Percentiles rank a stretch among this genome's conserved stretches.
These are phyloP conservation scores for Xylaria sp. DNA, from an alignment of 2,329 filamentous ascomycete species.

Conservation along the genomic window DNA sequence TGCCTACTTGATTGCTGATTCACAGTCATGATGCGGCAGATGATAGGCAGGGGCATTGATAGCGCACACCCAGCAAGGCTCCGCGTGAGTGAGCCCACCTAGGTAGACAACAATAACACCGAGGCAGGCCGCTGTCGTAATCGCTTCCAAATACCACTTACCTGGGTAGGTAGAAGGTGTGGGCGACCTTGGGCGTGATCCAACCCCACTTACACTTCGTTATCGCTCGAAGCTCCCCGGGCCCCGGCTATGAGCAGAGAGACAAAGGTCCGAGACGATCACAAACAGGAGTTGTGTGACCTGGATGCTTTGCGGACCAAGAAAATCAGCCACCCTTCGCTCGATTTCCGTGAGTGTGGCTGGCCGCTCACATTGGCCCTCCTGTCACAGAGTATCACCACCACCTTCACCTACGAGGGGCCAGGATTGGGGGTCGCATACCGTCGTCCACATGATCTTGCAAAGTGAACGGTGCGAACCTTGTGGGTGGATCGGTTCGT, in stretches of 20 bases:
- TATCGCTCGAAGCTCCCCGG: too few species aligned
- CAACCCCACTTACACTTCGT: too few species aligned
- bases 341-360: neutral
- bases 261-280: neutral
- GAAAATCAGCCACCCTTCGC: neutral
- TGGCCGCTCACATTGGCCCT: neutral
- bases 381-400: neutral
- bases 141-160: too few species aligned
- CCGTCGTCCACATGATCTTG: neutral
- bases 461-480: conserved; percentile 16
- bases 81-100: neutral
- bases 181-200: too few species aligned
- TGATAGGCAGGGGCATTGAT: too few species aligned
- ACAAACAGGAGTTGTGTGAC: neutral
- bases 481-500: conserved; percentile 14
- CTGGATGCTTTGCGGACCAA: neutral
- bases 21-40: neutral
- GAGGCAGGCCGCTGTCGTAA: too few species aligned
- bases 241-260: too few species aligned
- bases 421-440: neutral
- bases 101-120: too few species aligned
- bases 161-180: too few species aligned
- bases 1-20: neutral
- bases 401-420: neutral
- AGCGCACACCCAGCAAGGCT: neutral